Evolutionary conservation across 2,329 filamentous ascomycete species (phyloP).

Genomic region (Xylariaceae sp.): DNA sequence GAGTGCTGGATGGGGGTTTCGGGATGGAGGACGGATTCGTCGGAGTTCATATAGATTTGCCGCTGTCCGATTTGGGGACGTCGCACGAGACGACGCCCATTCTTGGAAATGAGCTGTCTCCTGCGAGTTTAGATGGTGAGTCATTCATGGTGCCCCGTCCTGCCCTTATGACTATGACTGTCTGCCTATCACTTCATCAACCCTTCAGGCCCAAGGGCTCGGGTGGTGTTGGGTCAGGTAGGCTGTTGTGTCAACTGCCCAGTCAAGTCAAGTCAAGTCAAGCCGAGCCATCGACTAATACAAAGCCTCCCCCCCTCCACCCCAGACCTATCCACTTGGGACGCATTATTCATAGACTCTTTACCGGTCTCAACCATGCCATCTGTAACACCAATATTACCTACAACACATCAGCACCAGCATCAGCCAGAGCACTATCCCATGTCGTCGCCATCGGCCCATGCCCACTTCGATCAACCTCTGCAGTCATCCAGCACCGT

Average conservation of each 20-base stretch:
- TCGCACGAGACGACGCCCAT: constrained; percentile 23
- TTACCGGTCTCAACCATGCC: constrained; percentile 15
- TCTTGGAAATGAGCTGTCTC: constrained; percentile 22
- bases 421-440: constrained; percentile 14
- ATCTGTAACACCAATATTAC: constrained; percentile 15
- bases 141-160: background rate
- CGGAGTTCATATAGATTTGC: constrained; percentile 24
- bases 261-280: no score
- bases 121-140: constrained; percentile 27
- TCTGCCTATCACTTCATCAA: no score
- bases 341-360: constrained; percentile 24
- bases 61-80: constrained; percentile 23
- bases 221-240: no score
- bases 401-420: background rate
- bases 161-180: background rate
- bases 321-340: constrained; percentile 23
- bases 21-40: background rate
- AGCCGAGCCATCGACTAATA: constrained; percentile 10
- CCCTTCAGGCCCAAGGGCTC: no score
- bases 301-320: background rate
- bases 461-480: constrained; percentile 20
- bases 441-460: constrained; percentile 13
- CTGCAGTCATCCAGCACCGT: constrained; percentile 16
- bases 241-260: no score
- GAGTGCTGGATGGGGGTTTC: background rate